Conservation (phyloP, 148 eudicot genomes). For the Cornus kousa region DNA sequence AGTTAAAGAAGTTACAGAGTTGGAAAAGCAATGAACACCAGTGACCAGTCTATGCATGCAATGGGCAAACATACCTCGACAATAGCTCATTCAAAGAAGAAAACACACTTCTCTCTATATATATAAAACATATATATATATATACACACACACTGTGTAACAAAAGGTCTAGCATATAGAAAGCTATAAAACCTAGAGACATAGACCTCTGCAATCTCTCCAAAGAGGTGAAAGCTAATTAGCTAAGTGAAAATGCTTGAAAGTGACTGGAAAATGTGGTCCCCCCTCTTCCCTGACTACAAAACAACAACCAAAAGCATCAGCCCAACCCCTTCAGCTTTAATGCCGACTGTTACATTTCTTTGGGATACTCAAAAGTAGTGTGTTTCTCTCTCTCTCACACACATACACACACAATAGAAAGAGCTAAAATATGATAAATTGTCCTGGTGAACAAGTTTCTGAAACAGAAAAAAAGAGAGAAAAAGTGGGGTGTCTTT, state of each 20-base stretch:
- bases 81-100: slow-evolving; percentile 30
- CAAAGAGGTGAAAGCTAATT: slow-evolving; percentile 35
- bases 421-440: slow-evolving; percentile 1
- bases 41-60: slow-evolving; percentile 5
- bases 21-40: neutral
- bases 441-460: slow-evolving; percentile 25
- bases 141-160: slow-evolving; percentile 16
- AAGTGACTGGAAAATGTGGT: slow-evolving; percentile 60
- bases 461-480: slow-evolving; percentile 25
- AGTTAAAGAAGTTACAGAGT: slow-evolving; percentile 3
- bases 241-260: slow-evolving; percentile 44
- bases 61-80: slow-evolving; percentile 20
- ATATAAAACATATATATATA: neutral
- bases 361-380: slow-evolving; percentile 76
- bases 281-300: slow-evolving; percentile 52
- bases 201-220: slow-evolving; percentile 52
- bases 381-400: neutral
- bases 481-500: slow-evolving; percentile 53
- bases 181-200: slow-evolving; percentile 43
- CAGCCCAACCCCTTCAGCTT: slow-evolving; percentile 36
- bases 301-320: slow-evolving; percentile 50
- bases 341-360: slow-evolving; percentile 48
- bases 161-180: slow-evolving; percentile 7
- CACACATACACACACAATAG: neutral
- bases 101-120: slow-evolving; percentile 33